phyloP scores from a whole-genome alignment of 1,284 basidiomycete species.

The Singerocomus inundabilis region DNA sequence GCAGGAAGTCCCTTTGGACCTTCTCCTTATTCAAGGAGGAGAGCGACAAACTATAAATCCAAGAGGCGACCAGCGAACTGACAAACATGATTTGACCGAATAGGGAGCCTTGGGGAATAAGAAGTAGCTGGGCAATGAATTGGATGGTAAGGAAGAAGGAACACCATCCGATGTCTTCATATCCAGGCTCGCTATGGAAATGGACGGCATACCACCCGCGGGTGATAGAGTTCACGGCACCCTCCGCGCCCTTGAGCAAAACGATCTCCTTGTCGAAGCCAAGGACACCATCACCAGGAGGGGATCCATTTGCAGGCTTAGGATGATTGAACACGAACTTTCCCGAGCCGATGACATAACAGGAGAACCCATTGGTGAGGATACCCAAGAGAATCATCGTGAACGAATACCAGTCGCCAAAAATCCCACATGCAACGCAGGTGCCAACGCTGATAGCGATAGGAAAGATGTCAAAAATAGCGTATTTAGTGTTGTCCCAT shows the following conservation, averaged over 20 bases:
- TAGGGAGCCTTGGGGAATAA: constrained; percentile 26
- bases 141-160: constrained; percentile 31
- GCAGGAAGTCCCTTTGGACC: constrained; percentile 28
- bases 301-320: constrained; percentile 24
- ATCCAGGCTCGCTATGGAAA: constrained; percentile 24
- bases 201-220: too few species aligned
- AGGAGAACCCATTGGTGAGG: constrained; percentile 29
- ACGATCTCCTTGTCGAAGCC: constrained; percentile 21
- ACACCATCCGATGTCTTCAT: constrained; percentile 26
- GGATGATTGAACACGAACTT: constrained; percentile 28
- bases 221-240: too few species aligned
- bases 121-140: too few species aligned
- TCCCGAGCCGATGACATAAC: constrained; percentile 32
- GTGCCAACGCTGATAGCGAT: constrained; percentile 29
- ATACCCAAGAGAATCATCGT: constrained; percentile 35
- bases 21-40: constrained; percentile 32
- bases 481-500: constrained; percentile 20
- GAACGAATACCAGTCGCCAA: constrained; percentile 31
- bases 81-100: constrained; percentile 37
- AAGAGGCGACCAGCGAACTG: constrained; percentile 28
- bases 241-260: too few species aligned
- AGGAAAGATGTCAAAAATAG: constrained; percentile 26
- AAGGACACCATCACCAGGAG: constrained; percentile 31
- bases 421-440: constrained; percentile 24
- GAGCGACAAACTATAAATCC: constrained; percentile 30